Percentiles rank a stretch among this genome's conserved stretches.
Conservation (phyloP, 441 rosid species). For the Populus hybrid region DNA sequence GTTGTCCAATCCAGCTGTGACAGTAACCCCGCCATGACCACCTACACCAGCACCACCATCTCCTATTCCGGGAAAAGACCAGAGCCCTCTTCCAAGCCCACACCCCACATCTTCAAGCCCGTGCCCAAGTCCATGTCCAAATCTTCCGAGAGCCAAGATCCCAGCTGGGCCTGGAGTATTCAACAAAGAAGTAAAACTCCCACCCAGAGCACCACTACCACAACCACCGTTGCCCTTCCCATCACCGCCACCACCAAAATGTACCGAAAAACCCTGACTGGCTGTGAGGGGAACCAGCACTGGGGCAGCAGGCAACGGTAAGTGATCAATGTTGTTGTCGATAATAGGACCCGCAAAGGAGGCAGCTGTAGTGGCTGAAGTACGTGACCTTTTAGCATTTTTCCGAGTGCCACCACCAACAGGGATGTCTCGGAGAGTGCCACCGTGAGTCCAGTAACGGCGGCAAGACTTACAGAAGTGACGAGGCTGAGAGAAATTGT, state of each 20-base stretch:
- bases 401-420: slow-evolving; percentile 92
- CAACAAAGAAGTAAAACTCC: slow-evolving; percentile 74
- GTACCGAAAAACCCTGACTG: slow-evolving; percentile 32
- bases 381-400: slow-evolving; percentile 80
- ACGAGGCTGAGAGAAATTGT: slow-evolving; percentile 90
- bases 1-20: slow-evolving; percentile 26
- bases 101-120: slow-evolving; percentile 64
- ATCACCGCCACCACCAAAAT: slow-evolving; percentile 25
- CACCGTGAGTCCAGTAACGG: slow-evolving; percentile 95
- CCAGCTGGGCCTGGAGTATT: slow-evolving; percentile 64
- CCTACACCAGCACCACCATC: slow-evolving; percentile 36
- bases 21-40: not conserved
- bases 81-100: slow-evolving; percentile 73
- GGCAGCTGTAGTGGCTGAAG: slow-evolving; percentile 17
- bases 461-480: slow-evolving; percentile 93
- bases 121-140: slow-evolving; percentile 64
- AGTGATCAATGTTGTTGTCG: slow-evolving; percentile 3
- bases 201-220: slow-evolving; percentile 14
- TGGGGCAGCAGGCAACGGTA: slow-evolving; percentile 42
- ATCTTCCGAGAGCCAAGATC: slow-evolving; percentile 58
- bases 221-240: slow-evolving; percentile 17
- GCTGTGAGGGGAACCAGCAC: slow-evolving; percentile 41
- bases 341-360: slow-evolving; percentile 21
- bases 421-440: slow-evolving; percentile 84
- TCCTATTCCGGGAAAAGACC: slow-evolving; percentile 54